Evolutionary conservation across 331 rosid genomes (phyloP).

Genomic region (Telfairia occidentalis): DNA sequence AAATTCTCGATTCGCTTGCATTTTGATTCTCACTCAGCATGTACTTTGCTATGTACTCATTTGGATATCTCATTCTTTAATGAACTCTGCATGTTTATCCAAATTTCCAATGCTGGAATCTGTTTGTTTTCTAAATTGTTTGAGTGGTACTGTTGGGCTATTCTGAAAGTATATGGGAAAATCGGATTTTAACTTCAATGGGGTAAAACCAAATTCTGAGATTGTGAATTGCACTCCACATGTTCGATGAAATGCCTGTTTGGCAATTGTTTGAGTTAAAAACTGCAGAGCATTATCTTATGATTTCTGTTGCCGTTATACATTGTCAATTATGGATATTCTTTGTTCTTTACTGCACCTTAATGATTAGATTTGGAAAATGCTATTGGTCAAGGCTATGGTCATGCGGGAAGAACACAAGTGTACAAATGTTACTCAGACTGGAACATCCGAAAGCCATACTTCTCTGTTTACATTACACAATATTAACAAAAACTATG

Average conservation of each 20-base stretch:
- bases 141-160: not conserved
- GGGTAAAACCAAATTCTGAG: not conserved
- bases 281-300: not conserved
- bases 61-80: not conserved
- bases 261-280: not conserved
- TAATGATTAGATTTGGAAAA: slow-evolving; percentile 1
- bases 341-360: not conserved
- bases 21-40: not conserved
- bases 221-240: not conserved
- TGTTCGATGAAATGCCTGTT: slow-evolving; percentile 7
- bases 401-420: not conserved
- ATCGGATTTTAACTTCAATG: not conserved
- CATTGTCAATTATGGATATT: not conserved
- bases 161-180: not conserved
- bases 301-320: not conserved
- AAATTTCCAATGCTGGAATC: not conserved
- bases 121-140: not conserved
- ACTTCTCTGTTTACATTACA: not conserved
- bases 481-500: not conserved
- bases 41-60: not conserved
- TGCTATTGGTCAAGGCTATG: not conserved
- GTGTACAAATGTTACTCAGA: not conserved
- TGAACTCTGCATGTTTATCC: not conserved
- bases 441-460: not conserved
- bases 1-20: not conserved